Evolutionary conservation across 495 filamentous ascomycete genomes (phyloP).

Genomic region (Endocarpon pusillum): DNA sequence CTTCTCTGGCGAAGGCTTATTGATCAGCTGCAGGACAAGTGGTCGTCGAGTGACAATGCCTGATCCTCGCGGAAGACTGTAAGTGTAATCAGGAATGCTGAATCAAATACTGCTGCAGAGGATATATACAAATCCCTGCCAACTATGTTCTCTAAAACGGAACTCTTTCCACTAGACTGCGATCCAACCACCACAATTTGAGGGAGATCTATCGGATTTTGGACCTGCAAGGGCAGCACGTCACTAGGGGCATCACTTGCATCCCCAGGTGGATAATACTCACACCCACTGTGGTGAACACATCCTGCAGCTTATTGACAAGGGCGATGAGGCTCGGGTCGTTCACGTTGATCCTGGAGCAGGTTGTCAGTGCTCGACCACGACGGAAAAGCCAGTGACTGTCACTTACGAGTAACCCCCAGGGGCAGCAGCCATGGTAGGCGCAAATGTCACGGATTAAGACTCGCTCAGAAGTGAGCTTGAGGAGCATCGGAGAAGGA

Average conservation of each 20-base stretch:
- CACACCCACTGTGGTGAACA: constrained; percentile 95
- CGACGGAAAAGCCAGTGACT: neutral
- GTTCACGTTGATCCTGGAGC: constrained; percentile 57
- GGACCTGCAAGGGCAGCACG: constrained; percentile 33
- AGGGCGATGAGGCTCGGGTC: constrained; percentile 73
- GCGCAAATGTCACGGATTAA: neutral
- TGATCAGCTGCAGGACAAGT: constrained; percentile 95
- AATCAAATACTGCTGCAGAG: constrained; percentile 14
- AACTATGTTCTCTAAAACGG: constrained; percentile 98
- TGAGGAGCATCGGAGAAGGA: too few species aligned
- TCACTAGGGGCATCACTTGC: neutral
- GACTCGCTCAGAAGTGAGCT: too few species aligned
- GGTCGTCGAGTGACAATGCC: constrained; percentile 96
- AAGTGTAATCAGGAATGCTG: constrained; percentile 3
- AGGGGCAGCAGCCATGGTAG: constrained; percentile 1
- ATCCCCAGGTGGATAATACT: constrained; percentile 19
- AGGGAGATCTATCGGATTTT: constrained; percentile 97
- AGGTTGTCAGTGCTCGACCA: constrained; percentile 15
- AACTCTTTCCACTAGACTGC: constrained; percentile 98
- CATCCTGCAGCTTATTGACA: constrained; percentile 99
- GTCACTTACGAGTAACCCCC: constrained; percentile 1
- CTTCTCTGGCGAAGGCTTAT: constrained; percentile 41
- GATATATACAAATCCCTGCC: constrained; percentile 85
- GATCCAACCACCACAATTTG: constrained; percentile 98
- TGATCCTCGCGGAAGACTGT: constrained; percentile 90